Base-by-base conservation (phyloP, 192 early-diverging fungal species). In the Chytriomyces hyalinus region DNA sequence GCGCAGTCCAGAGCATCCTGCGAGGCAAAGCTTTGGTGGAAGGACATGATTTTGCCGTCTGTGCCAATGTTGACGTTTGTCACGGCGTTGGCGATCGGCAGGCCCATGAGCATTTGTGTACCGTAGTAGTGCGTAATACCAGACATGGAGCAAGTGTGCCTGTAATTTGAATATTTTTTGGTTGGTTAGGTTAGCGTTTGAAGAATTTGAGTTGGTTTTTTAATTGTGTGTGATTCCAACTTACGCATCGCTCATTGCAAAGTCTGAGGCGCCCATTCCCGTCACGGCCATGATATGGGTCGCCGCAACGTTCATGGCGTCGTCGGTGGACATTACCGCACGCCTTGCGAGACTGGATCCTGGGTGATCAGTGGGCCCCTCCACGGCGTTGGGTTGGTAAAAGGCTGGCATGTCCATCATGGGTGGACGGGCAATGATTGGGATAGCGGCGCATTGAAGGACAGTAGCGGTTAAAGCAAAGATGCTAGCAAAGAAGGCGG, bases 21-120 rank as follows among this genome's bases (percentile, higher is more conserved):
- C 1, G 66, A 24, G 26, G 26, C 66, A 47, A 67, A 67, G 20
- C 13, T 13, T 6, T 62, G 61, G 20, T 67, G 53, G 26, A 50
- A 15, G 24, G 46, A 50, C 36, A 76, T 15, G 13, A 66, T 36
- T 9, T 62, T 36, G 20, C 74, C 74, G 6, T 17, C 8, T 6
- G 61, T 24, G 1, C 48, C 64, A 5, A 76, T 20, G 49, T 76
- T 65, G 24, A 76, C 62, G 63, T 76, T 76, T 47, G 62, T 43
- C 6, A 64, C 62, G 15, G 64, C 49, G 49, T 76, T 76, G 45
- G 43, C 74, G 49, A 76, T 76, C 11, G 74, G 74, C 7, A 67
- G 43, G 49, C 64, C 74, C 9, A 66, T 9, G 48, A 48, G 49
- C n/a, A 28, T 76, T 51, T 76, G 46, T 4, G 63, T 65, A 7